Conservation (phyloP, 2,329 filamentous ascomycete genomes). For the Xylariaceae sp. region DNA sequence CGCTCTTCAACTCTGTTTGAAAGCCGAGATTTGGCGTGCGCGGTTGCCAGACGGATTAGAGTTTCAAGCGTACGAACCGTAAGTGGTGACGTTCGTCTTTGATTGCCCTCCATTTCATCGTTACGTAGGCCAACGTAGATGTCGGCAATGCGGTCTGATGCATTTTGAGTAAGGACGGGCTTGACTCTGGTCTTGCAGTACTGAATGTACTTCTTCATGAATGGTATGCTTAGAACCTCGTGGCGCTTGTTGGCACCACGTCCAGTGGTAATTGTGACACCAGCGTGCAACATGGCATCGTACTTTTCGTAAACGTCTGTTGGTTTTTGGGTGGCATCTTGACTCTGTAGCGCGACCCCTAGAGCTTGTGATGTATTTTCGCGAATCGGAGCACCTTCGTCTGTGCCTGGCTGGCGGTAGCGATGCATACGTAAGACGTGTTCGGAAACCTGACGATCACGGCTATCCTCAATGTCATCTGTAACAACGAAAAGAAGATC, state of each 20-base stretch:
- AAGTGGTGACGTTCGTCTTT: constrained; percentile 88
- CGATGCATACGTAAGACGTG: constrained; percentile 97
- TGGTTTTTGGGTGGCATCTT: constrained; percentile 66
- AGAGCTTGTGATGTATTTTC: constrained; percentile 82
- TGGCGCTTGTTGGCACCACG: constrained; percentile 71
- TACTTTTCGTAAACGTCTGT: constrained; percentile 96
- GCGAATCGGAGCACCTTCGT: constrained; percentile 90
- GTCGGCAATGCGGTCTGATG: constrained; percentile 84
- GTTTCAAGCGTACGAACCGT: constrained; percentile 97
- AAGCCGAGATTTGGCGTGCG: constrained; percentile 87
- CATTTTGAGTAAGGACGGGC: constrained; percentile 84
- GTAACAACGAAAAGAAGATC: constrained; percentile 97
- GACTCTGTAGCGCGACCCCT: constrained; percentile 79
- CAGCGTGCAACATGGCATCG: constrained; percentile 91
- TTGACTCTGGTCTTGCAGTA: constrained; percentile 92
- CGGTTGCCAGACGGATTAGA: constrained; percentile 93
- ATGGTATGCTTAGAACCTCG: constrained; percentile 91
- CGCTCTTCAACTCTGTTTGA: constrained; percentile 85
- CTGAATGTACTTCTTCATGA: constrained; percentile 99
- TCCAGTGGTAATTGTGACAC: constrained; percentile 72
- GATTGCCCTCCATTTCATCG: constrained; percentile 91
- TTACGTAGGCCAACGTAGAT: constrained; percentile 92
- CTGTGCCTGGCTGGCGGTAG: constrained; percentile 85
- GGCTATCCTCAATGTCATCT: constrained; percentile 92
- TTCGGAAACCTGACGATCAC: constrained; percentile 88